phyloP scores from a whole-genome alignment of 2,329 filamentous ascomycete species.

The Bipolaris sorokiniana region DNA sequence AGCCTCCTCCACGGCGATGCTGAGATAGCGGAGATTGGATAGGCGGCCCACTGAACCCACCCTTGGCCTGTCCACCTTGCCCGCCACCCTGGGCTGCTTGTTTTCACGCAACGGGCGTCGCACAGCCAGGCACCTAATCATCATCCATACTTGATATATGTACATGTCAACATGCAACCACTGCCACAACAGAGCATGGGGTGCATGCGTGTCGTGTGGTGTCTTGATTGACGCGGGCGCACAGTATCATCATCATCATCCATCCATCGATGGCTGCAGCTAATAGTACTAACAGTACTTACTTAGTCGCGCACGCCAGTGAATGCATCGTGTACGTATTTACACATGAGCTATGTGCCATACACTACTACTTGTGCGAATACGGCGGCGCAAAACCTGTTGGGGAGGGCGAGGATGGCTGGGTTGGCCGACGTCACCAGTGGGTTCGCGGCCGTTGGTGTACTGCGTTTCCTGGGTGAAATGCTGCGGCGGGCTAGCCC shows the following conservation, averaged over 20 bases:
- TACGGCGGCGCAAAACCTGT: constrained; percentile 11
- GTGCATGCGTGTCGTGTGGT: too few species aligned
- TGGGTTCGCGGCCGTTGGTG: constrained; percentile 9
- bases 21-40: constrained; percentile 13
- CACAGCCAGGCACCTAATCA: not conserved
- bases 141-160: too few species aligned
- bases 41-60: not conserved
- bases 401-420: constrained; percentile 13
- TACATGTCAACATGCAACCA: not conserved
- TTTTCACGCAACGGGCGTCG: constrained; percentile 4
- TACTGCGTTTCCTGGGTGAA: constrained; percentile 15
- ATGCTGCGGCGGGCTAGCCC: constrained; percentile 11
- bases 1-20: not conserved
- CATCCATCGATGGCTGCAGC: too few species aligned
- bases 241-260: too few species aligned
- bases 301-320: too few species aligned
- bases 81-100: constrained; percentile 12
- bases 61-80: not conserved
- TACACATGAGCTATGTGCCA: too few species aligned
- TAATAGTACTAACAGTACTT: too few species aligned
- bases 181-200: constrained; percentile 1
- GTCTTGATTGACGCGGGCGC: too few species aligned
- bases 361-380: too few species aligned
- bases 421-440: constrained; percentile 20
- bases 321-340: too few species aligned